phyloP scores from a whole-genome alignment of 108 stramenopile species.

The Cyclotella kingstonii region DNA sequence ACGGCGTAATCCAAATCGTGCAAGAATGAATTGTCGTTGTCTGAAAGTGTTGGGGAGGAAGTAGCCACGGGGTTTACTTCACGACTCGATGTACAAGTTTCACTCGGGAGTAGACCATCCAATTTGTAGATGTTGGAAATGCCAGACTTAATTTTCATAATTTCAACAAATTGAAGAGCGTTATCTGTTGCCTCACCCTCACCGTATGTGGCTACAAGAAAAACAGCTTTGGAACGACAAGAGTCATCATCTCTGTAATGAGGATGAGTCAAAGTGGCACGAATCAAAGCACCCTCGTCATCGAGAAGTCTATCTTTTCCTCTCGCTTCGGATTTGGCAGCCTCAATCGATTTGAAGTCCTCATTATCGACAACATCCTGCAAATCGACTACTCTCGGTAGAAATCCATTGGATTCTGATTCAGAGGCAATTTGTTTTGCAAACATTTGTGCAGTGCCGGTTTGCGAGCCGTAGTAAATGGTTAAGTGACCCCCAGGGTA shows the following conservation, averaged over 20 bases:
- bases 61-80: slow-evolving; percentile 33
- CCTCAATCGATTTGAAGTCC: not conserved
- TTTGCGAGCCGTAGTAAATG: slow-evolving; percentile 96
- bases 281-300: slow-evolving; percentile 9
- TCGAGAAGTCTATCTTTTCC: slow-evolving; percentile 6
- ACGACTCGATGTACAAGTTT: not conserved
- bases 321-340: not conserved
- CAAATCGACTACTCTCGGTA: slow-evolving; percentile 77
- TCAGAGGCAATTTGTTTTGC: slow-evolving; percentile 84
- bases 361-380: slow-evolving; percentile 76
- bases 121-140: slow-evolving; percentile 35
- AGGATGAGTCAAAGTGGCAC: slow-evolving; percentile 35
- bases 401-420: slow-evolving; percentile 79
- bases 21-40: slow-evolving; percentile 21
- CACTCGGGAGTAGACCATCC: not conserved
- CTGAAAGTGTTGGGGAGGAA: too few species aligned
- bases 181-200: slow-evolving; percentile 99
- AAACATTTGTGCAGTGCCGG: slow-evolving; percentile 97
- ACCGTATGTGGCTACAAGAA: slow-evolving; percentile 96
- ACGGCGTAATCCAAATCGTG: slow-evolving; percentile 77
- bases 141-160: slow-evolving; percentile 52
- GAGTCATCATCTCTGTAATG: slow-evolving; percentile 39
- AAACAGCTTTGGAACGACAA: slow-evolving; percentile 59
- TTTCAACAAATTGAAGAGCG: slow-evolving; percentile 74
- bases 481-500: slow-evolving; percentile 75